Evolutionary conservation across 2,329 filamentous ascomycete genomes (phyloP).

Genomic region (Penicillium sp.): DNA sequence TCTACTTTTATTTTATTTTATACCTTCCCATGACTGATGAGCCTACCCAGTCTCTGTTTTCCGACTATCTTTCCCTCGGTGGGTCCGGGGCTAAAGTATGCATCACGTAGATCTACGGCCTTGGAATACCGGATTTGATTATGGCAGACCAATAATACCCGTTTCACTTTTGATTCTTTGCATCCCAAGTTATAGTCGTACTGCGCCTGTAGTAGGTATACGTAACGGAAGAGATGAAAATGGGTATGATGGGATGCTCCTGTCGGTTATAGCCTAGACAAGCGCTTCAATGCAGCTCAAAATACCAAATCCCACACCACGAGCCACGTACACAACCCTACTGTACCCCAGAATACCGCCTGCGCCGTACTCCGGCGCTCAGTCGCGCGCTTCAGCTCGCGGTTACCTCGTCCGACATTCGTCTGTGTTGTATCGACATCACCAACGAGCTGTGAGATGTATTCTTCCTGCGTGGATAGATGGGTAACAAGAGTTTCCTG

Average conservation of each 20-base stretch:
- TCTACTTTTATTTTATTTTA: background rate
- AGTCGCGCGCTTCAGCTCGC: slow-evolving; percentile 78
- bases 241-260: background rate
- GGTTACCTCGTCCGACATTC: slow-evolving; percentile 85
- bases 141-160: background rate
- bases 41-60: background rate
- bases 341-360: slow-evolving; percentile 75
- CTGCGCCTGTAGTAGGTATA: background rate
- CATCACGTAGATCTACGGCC: background rate
- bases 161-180: background rate
- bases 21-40: background rate
- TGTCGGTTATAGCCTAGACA: background rate
- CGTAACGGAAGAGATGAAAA: background rate
- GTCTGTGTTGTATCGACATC: slow-evolving; percentile 78
- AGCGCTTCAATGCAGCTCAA: slow-evolving; percentile 7
- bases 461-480: slow-evolving; percentile 75
- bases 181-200: background rate
- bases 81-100: background rate
- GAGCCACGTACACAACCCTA: slow-evolving; percentile 68
- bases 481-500: slow-evolving; percentile 86
- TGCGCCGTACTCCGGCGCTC: slow-evolving; percentile 67
- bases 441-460: slow-evolving; percentile 81
- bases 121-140: background rate
- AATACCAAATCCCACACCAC: slow-evolving; percentile 73
- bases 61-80: background rate